These are phyloP conservation scores for Acanthamoeba healyi DNA, from an alignment of 208 protist species.

Conservation along the genomic window DNA sequence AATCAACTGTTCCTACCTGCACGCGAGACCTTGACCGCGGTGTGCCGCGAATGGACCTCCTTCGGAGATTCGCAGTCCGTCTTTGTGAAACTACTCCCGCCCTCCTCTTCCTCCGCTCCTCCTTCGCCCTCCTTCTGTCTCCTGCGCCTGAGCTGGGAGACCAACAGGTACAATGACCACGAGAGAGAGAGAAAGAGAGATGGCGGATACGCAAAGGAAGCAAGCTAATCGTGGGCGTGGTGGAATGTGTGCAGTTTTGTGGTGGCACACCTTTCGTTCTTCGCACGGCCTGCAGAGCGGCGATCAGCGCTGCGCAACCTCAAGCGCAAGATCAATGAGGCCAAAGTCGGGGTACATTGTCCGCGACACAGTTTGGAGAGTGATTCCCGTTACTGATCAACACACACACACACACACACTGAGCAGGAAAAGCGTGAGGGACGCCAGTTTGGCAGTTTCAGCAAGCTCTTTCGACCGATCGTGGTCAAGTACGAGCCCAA, in stretches of 20 bases:
- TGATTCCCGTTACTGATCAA: not conserved
- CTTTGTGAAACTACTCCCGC: slow-evolving; percentile 60
- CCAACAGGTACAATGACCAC: slow-evolving; percentile 57
- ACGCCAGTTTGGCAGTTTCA: slow-evolving; percentile 43
- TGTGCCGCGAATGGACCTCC: slow-evolving; percentile 61
- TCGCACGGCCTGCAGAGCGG: slow-evolving; percentile 27
- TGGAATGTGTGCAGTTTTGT: slow-evolving; percentile 30
- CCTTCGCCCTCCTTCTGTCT: slow-evolving; percentile 60
- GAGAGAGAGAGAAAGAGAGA: no score
- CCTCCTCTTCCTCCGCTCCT: not conserved
- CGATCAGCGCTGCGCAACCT: slow-evolving; percentile 56
- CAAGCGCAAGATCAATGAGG: slow-evolving; percentile 57
- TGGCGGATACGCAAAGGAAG: no score
- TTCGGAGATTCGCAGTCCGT: slow-evolving; percentile 50
- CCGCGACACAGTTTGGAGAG: not conserved
- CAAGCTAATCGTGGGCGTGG: no score
- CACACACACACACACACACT: not conserved
- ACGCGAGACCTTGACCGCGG: slow-evolving; percentile 9
- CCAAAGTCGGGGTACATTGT: not conserved
- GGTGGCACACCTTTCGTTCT: slow-evolving; percentile 59
- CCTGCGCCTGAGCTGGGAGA: slow-evolving; percentile 68
- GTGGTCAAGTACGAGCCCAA: slow-evolving; percentile 69
- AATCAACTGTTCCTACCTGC: slow-evolving; percentile 10
- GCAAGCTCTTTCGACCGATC: slow-evolving; percentile 75
- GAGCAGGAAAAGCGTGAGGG: slow-evolving; percentile 13